Evolutionary conservation across 768 basidiomycete species (phyloP), one percentile per base, ranked within the genome.

Genomic region (Cyathus striatus): DNA sequence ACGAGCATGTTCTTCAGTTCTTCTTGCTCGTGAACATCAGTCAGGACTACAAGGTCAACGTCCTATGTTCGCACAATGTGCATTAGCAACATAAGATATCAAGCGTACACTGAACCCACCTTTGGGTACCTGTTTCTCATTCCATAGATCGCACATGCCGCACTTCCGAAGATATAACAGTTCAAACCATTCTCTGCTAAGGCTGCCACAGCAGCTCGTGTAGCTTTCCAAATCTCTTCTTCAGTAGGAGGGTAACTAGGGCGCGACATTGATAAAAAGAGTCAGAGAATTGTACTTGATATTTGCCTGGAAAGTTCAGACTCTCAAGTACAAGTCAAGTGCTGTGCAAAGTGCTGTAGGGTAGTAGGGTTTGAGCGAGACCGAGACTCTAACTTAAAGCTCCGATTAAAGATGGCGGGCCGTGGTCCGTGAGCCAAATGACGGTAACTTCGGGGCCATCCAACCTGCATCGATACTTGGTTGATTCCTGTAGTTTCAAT

Each of bases 121-220:
- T 72, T 69, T 2, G 69, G 69, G 43, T 47, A 48, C 7, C 69
- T 57, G 34, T 32, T 30, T 5, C 45, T 27, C 41, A 59, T 65
- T 13, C 68, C 69, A 46, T 68, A 71, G 2, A 69, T 48, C 40
- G 58, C 63, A 38, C 63, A 63, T 5, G 67, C 69, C 1, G 68
- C 51, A 44, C 69, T 65, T 6, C 69, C 69, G 40, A 68, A 68
- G 12, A 69, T 50, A 6, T 60, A 64, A 23, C 60, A 61, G 10
- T 44, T 40, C 20, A 64, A 44, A 5, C 55, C 56, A 23, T 55
- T 48, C 14, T 48, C 47, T 7, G 42, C 23, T 2, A 71, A 43
- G 7, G 61, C 57, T 12, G 35, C 38, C 13, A 62, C 51, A 23
- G 60, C 54, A 1, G 53, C 50, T 23, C 54, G 43, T 42, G 66